Evolutionary conservation across 1,139 yeast species (phyloP), one percentile per base, ranked within the genome.

Genomic region (Arxiozyma slooffiae): DNA sequence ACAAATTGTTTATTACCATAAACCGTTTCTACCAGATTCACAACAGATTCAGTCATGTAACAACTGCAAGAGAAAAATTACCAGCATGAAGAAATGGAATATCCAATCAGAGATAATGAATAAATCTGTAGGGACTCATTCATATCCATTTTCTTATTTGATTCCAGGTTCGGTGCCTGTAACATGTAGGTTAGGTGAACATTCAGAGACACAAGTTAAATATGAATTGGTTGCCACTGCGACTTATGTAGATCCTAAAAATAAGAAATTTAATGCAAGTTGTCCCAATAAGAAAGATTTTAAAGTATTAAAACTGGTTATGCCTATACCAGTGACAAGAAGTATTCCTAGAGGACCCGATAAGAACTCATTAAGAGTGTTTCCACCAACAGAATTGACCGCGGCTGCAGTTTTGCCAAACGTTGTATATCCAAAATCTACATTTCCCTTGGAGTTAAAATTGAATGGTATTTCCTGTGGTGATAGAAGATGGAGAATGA

Each of bases 111-210:
- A 74, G 20, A 71, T 77, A 1, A 76, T 82, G 2, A 70, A 73
- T 7, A 78, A 88, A 57, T 69, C 79, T 1, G 67, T 74, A 11
- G 95, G 92, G 1, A 72, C 75, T 22, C 96, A 92, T 61, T 89
- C 87, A 1, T 92, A 87, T 64, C 99, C 98, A 1, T 92, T 94
- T 64, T 85, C 96, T n/a, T 90, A 89, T 66, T 70, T 94, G 42
- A 67, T 92, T 16, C 95, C 97, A 0, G 98, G 99, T 0, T 74
- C 85, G n/a, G 67, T 89, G 36, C 97, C 98, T 0, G 89, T 96
- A 1, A 78, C 95, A 0, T 73, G 86, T 17, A 72, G 77, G 41
- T 63, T 85, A 20, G 86, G 86, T 3, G 71, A 81, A 4, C 72
- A 76, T 44, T 72, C 81, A 3, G 72, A 75, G 43, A 73, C 82